Evolutionary conservation across 2,329 filamentous ascomycete genomes (phyloP), one percentile per base, ranked within the genome.

Genomic region (Neofusicoccum parvum): DNA sequence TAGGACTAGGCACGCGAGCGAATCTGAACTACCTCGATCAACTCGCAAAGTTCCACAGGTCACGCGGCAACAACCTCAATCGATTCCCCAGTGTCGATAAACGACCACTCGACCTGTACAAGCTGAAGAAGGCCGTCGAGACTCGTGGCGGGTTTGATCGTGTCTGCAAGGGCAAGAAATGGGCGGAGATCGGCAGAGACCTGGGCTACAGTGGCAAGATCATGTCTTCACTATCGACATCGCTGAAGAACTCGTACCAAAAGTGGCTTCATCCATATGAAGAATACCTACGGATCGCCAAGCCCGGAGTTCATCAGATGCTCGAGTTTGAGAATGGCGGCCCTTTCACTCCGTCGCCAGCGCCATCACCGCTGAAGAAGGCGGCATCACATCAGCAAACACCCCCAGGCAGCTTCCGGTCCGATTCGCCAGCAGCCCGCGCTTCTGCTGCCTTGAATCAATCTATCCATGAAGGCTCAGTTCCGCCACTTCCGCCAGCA

Each of bases 141-240:
- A 90, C 92, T 36, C 88, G 95, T 68, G 95, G 95, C 53, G 95
- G 95, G 3, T 99, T 99, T 72, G 94, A 97, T 64, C 92, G 92
- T 74, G 95, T 99, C 50, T 99, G 95, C 85, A 97, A 97, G 79
- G 86, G 90, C 65, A 99, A 99, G 81, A 98, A 98, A 81, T 99
- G 95, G 95, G 95, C 95, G 15, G 95, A 99, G 78, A 98, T 99
- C 71, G 95, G 95, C 39, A 89, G 95, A 73, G 95, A 98, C 76
- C 82, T 99, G 54, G 95, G 95, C 64, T 99, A 99, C 79, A 98
- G 94, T 75, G 95, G 95, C 75, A 99, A 99, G 82, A 99, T 99
- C 69, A 99, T 99, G 95, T 98, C 94, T 2, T 98, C 95, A 9
- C 82, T 99, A 53, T 99, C 95, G 5, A 99, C 95, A 0, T 98